These are phyloP conservation scores for Trichopus zeylanicus DNA, from an alignment of 116 monocot species.

Conservation along the genomic window DNA sequence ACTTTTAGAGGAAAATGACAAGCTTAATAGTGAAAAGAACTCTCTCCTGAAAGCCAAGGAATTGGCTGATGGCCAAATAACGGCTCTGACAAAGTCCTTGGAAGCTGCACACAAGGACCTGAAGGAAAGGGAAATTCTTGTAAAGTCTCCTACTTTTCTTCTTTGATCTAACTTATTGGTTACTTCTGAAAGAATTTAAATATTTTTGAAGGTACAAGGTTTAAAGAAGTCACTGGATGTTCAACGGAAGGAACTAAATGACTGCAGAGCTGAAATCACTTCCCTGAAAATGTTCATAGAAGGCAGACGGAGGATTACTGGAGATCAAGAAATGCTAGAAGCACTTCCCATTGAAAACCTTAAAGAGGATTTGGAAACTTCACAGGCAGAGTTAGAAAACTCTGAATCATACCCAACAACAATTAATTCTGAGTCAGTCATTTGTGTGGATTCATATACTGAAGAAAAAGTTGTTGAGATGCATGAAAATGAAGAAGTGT, in stretches of 20 bases:
- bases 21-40: conserved; percentile 49
- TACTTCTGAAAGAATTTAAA: conserved; percentile 1
- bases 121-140: conserved; percentile 77
- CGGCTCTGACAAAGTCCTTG: conserved; percentile 46
- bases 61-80: conserved; percentile 48
- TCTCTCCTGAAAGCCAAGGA: conserved; percentile 58
- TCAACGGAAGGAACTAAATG: conserved; percentile 88
- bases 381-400: conserved; percentile 28
- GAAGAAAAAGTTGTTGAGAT: conserved; percentile 31
- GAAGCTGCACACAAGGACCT: conserved; percentile 77
- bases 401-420: conserved; percentile 12
- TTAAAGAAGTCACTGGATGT: conserved; percentile 70
- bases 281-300: conserved; percentile 95
- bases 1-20: conserved; percentile 63
- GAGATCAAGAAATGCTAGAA: conserved; percentile 29
- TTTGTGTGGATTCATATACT: conserved; percentile 22
- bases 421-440: conserved; percentile 12
- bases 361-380: conserved; percentile 19
- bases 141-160: conserved; percentile 16
- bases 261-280: conserved; percentile 94
- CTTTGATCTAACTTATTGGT: neutral
- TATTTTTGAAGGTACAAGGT: conserved; percentile 62
- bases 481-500: conserved; percentile 22
- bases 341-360: conserved; percentile 18
- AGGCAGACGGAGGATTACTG: conserved; percentile 41